Evolutionary conservation across 2,329 filamentous ascomycete species (phyloP).

Genomic region (Triangularia verruculosa): DNA sequence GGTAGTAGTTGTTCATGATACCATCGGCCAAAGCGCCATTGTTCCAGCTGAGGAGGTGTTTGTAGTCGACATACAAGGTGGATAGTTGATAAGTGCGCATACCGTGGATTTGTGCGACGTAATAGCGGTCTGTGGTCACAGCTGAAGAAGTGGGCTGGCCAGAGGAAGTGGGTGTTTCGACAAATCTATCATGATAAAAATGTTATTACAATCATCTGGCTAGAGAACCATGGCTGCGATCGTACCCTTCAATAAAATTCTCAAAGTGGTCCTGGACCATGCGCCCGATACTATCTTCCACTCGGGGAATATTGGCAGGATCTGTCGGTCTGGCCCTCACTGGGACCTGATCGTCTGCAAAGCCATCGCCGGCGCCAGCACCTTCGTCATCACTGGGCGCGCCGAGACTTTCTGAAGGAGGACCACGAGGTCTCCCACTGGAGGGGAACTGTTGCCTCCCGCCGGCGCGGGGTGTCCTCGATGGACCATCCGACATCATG

Average conservation of each 20-base stretch:
- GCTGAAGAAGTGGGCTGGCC: constrained; percentile 65
- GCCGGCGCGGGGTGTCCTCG: constrained; percentile 43
- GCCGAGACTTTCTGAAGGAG: constrained; percentile 61
- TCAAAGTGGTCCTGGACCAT: constrained; percentile 75
- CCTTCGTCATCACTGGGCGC: constrained; percentile 61
- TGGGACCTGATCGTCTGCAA: constrained; percentile 63
- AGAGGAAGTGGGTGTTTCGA: constrained; percentile 65
- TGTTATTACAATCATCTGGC: constrained; percentile 33
- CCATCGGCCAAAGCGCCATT: constrained; percentile 81
- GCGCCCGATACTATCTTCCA: constrained; percentile 73
- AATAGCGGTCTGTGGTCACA: constrained; percentile 75
- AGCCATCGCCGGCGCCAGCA: constrained; percentile 58
- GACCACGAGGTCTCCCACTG: constrained; percentile 52
- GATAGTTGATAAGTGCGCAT: constrained; percentile 73
- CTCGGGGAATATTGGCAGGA: constrained; percentile 58
- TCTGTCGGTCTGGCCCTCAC: constrained; percentile 47
- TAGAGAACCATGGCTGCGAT: constrained; percentile 26
- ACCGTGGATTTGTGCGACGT: constrained; percentile 77
- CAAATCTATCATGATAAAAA: constrained; percentile 45
- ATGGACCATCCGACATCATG: constrained; percentile 55
- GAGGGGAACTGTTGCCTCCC: constrained; percentile 37
- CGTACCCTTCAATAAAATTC: constrained; percentile 72
- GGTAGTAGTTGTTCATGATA: constrained; percentile 88
- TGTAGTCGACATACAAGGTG: constrained; percentile 83
- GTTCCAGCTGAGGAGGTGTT: constrained; percentile 73